phyloP scores from a whole-genome alignment of 192 early-diverging fungal genomes.

The Backusella australiensis region DNA sequence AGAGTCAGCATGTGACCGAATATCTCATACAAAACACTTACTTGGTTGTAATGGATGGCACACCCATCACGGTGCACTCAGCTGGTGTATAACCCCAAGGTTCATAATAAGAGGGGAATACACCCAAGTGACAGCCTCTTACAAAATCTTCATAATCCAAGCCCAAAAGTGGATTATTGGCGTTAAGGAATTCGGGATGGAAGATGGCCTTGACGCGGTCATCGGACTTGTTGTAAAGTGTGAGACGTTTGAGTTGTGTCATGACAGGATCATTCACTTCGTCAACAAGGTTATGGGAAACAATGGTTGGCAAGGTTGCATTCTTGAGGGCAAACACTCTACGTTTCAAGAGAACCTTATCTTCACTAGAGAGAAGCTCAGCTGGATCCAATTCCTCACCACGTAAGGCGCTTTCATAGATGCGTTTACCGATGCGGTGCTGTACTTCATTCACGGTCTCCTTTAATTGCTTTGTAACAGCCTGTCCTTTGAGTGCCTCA shows the following conservation, averaged over 20 bases:
- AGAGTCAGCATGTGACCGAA: background rate
- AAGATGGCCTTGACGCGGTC: conserved; percentile 97
- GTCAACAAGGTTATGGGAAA: conserved; percentile 95
- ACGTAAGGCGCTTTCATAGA: conserved; percentile 81
- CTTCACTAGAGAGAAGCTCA: conserved; percentile 78
- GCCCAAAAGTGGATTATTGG: conserved; percentile 91
- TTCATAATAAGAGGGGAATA: conserved; percentile 98
- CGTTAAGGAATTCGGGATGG: conserved; percentile 96
- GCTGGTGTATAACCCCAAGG: conserved; percentile 99
- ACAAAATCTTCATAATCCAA: conserved; percentile 99
- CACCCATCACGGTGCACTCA: conserved; percentile 99
- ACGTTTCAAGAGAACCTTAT: conserved; percentile 87
- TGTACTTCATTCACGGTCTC: conserved; percentile 89
- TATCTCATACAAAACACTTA: background rate
- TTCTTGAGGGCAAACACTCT: conserved; percentile 91
- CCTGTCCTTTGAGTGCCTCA: conserved; percentile 96
- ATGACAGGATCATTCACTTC: conserved; percentile 88
- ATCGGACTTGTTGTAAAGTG: conserved; percentile 83
- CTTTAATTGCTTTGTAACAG: conserved; percentile 91
- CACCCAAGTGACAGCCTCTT: conserved; percentile 94
- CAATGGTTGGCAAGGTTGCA: conserved; percentile 82
- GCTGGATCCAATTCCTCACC: conserved; percentile 72
- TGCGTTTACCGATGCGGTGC: conserved; percentile 74
- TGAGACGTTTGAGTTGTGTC: conserved; percentile 71
- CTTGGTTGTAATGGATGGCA: conserved; percentile 96